Base-by-base conservation (phyloP, 345 rosid genomes). In the Cardiospermum halicacabum region DNA sequence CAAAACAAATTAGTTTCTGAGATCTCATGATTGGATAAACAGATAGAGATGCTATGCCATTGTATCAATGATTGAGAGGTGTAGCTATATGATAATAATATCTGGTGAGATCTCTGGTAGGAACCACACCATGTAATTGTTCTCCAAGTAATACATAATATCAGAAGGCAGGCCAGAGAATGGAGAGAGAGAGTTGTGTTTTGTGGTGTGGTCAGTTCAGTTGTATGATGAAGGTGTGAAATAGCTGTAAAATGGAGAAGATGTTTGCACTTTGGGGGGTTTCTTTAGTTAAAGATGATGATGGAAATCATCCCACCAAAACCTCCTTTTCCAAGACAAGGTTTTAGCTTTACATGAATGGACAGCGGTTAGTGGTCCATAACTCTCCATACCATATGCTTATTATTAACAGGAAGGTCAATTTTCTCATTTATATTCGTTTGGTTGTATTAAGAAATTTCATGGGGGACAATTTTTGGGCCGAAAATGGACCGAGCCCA, bases 251-350 rank as follows among this genome's bases (percentile, higher is more conserved):
- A 50, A 32, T 12, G 34, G n/a, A 11, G 32, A 31, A 32, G 34
- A 34, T 32, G 32, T 50, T 50, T 50, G 57, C 56, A 34, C 54
- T 60, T 27, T 25, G 37, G 50, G 53, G 32, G 31, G 12, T n/a
- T 27, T 60, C 39, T 43, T 60, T 43, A 43, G 53, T 45, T 45
- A 32, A 62, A 50, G 57, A 63, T 15, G 9, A 34, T 63, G 57
- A 63, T 63, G 67, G 47, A 56, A 62, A 32, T 32, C 15, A 49
- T 48, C 50, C 50, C 50, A 40, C 25, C 66, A 28, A n/a, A n/a
- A 45, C 16, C 27, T 30, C 11, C 55, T 30, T 45, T 61, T 43
- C 49, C 19, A 12, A 19, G 37, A 51, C 63, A 25, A 59, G 50
- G 48, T 24, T 58, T 27, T 4, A n/a, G 53, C 64, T 60, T 60